Evolutionary conservation across 768 basidiomycete species (phyloP).

Genomic region (Suillus placidus): DNA sequence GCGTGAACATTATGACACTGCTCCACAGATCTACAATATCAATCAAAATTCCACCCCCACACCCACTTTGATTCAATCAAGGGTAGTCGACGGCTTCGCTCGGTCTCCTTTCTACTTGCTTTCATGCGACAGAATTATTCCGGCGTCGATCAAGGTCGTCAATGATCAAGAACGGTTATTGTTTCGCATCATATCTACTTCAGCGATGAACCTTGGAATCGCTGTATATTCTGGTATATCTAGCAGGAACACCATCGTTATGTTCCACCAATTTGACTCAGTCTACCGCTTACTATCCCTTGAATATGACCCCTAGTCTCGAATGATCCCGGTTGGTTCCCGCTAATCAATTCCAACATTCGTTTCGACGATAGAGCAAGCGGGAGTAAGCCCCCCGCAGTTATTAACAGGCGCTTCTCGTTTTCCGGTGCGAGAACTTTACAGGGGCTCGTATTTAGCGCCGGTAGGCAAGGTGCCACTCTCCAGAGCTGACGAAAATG

Average conservation of each 20-base stretch:
- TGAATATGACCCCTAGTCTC: neutral
- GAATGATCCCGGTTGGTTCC: neutral
- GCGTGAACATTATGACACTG: too few relatives aligned
- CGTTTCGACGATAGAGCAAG: neutral
- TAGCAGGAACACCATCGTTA: neutral
- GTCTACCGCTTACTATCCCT: too few relatives aligned
- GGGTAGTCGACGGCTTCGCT: neutral
- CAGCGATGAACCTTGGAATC: neutral
- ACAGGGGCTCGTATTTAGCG: conserved; percentile 40
- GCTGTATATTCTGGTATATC: neutral
- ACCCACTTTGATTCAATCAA: neutral
- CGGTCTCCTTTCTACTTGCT: neutral
- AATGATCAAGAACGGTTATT: neutral
- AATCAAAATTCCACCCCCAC: neutral
- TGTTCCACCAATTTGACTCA: neutral
- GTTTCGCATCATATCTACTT: neutral
- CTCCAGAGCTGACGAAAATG: conserved; percentile 9
- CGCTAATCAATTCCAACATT: neutral
- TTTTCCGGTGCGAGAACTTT: conserved; percentile 42
- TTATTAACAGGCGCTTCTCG: neutral
- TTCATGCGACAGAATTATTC: neutral
- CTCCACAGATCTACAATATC: too few relatives aligned
- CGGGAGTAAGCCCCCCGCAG: too few relatives aligned
- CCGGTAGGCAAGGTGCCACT: conserved; percentile 23
- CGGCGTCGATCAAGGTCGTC: neutral